Evolutionary conservation across 768 basidiomycete genomes (phyloP).

Genomic region (Clavulina sp.): DNA sequence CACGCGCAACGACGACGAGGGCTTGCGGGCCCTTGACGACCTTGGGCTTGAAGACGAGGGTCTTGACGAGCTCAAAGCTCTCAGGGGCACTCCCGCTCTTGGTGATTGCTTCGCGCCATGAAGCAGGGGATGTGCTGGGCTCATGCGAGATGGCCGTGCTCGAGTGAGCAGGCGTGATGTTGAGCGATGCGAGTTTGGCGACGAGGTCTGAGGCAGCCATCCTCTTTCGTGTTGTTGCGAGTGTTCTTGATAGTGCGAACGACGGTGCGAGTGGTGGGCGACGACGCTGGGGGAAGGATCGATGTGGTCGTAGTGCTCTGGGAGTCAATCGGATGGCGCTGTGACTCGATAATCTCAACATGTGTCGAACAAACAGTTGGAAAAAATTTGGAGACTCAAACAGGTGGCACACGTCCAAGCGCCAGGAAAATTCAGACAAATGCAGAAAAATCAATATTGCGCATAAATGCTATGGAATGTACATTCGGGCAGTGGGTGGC

Average conservation of each 20-base stretch:
- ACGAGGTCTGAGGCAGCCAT: not conserved
- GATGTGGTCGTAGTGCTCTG: too few relatives aligned
- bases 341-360: too few relatives aligned
- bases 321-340: too few relatives aligned
- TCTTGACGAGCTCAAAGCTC: conserved; percentile 52
- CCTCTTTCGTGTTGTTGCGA: too few relatives aligned
- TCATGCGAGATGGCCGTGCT: conserved; percentile 31
- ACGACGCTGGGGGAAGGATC: not conserved
- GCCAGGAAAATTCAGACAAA: too few relatives aligned
- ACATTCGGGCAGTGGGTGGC: too few relatives aligned
- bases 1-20: conserved; percentile 71
- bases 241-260: not conserved
- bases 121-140: conserved; percentile 45
- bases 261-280: not conserved
- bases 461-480: too few relatives aligned
- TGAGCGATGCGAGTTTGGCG: not conserved
- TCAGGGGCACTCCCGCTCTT: conserved; percentile 27
- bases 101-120: conserved; percentile 60
- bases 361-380: too few relatives aligned
- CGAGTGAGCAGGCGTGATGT: not conserved
- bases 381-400: too few relatives aligned
- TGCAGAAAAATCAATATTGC: too few relatives aligned
- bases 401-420: too few relatives aligned
- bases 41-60: conserved; percentile 90
- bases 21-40: conserved; percentile 83